A percentile compares a stretch with the other conserved stretches of the same genome.
Evolutionary conservation across 345 rosid genomes (phyloP).

Genomic region (Gossypium turneri): DNA sequence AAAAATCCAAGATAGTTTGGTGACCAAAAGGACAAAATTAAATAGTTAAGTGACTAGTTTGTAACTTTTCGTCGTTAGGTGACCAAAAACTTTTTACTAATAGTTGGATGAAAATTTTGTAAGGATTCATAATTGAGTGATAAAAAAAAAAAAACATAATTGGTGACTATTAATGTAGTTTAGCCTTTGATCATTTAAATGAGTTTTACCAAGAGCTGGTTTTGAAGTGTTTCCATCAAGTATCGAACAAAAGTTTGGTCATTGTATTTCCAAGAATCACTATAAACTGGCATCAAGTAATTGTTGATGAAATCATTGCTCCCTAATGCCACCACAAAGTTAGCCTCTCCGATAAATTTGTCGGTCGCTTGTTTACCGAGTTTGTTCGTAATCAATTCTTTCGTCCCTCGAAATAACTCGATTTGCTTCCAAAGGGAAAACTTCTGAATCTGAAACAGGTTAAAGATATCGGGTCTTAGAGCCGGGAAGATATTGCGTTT

Average conservation of each 20-base stretch:
- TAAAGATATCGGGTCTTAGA: background rate
- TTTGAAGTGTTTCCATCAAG: slow-evolving; percentile 62
- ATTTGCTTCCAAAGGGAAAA: slow-evolving; percentile 73
- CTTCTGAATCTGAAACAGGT: slow-evolving; percentile 60
- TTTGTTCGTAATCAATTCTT: slow-evolving; percentile 40
- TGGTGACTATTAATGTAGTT: too few species aligned
- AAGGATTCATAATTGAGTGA: too few species aligned
- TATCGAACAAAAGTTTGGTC: slow-evolving; percentile 59
- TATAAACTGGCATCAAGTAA: slow-evolving; percentile 80
- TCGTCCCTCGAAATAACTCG: slow-evolving; percentile 70
- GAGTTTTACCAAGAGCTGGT: slow-evolving; percentile 53
- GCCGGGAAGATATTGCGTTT: too few species aligned
- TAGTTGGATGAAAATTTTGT: too few species aligned
- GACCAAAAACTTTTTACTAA: fast-evolving
- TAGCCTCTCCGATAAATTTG: slow-evolving; percentile 59
- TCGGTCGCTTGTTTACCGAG: slow-evolving; percentile 50
- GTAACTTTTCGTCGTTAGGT: too few species aligned
- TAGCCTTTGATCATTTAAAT: too few species aligned
- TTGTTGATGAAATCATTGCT: slow-evolving; percentile 99
- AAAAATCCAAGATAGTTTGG: too few species aligned
- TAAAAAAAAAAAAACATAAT: too few species aligned
- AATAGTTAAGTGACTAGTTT: too few species aligned
- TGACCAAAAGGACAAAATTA: too few species aligned
- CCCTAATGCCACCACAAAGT: slow-evolving; percentile 82
- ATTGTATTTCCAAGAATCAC: slow-evolving; percentile 83